Evolutionary conservation across 1,284 basidiomycete genomes (phyloP), one percentile per base, ranked within the genome.

Genomic region (Pholiota adiposa): DNA sequence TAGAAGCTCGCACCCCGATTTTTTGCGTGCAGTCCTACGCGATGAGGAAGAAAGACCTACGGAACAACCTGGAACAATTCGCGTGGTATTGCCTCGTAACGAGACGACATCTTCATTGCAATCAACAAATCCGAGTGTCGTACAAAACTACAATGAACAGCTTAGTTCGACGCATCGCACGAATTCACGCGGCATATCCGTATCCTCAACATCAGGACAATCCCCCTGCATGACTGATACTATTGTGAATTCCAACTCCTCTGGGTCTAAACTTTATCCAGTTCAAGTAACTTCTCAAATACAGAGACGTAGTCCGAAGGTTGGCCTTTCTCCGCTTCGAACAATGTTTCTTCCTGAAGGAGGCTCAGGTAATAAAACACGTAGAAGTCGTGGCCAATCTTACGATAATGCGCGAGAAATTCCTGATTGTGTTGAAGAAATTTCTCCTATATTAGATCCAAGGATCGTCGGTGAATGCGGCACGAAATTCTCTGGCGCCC

Each of bases 321-420:
- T 77, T 23, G 77, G 77, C 1, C 79, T 78, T 21, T 82, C 81
- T 18, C 80, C 80, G 33, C 65, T 83, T 29, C 74, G 79, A 41
- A 70, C 70, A 43, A 76, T 79, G 75, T 77, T 76, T 21, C 66
- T 78, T 21, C 77, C 78, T 16, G 51, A 38, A 11, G 27, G 46
- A 25, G 38, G 54, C 18, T 14, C 19, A 18, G 21, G 7, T 18
- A 21, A 16, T n/a, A 25, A n/a, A 36, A 16, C 27, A 18, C 27
- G 16, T n/a, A 34, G 43, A 36, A 43, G n/a, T n/a, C 8, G n/a
- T 44, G 1, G 9, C 11, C 40, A 38, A 54, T 52, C 1, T 43
- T 0, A 19, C 40, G 40, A 43, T 12, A 21, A 11, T 23, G 19
- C 19, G 11, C 4, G 8, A 19, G 4, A 23, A 43, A 19, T 11